Percentiles rank a stretch among this genome's conserved stretches.
phyloP scores from a whole-genome alignment of 83 land plant genomes.

The Diphasiastrum complanatum region DNA sequence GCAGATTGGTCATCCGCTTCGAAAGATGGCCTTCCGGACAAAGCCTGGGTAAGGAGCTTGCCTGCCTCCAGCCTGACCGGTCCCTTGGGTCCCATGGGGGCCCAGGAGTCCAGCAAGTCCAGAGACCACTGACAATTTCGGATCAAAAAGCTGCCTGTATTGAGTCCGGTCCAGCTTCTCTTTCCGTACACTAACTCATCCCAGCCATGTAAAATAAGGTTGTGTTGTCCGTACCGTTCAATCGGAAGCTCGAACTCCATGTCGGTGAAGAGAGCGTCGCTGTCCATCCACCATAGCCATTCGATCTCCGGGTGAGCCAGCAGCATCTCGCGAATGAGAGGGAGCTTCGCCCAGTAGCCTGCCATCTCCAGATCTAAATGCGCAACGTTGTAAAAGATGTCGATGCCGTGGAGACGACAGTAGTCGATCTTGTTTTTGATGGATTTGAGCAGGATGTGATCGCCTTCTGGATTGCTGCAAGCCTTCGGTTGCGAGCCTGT shows the following conservation, averaged over 20 bases:
- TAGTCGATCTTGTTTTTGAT: constrained; percentile 57
- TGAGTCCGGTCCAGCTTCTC: constrained; percentile 47
- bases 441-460: constrained; percentile 44
- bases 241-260: constrained; percentile 56
- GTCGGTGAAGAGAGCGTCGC: constrained; percentile 55
- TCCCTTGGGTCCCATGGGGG: constrained; percentile 27
- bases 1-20: constrained; percentile 9
- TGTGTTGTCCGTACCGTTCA: constrained; percentile 30
- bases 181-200: constrained; percentile 40
- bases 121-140: constrained; percentile 63
- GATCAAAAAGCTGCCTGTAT: constrained; percentile 49
- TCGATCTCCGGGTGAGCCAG: constrained; percentile 41
- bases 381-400: constrained; percentile 52
- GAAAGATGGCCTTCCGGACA: neutral
- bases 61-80: neutral
- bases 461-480: constrained; percentile 61
- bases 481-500: constrained; percentile 50
- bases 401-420: constrained; percentile 45
- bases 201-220: constrained; percentile 46
- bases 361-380: constrained; percentile 41
- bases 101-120: constrained; percentile 50
- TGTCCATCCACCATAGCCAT: constrained; percentile 59
- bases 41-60: neutral
- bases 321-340: constrained; percentile 38
- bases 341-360: constrained; percentile 51